Evolutionary conservation across 192 early-diverging fungal species (phyloP).

Genomic region (Coemansia sp.): DNA sequence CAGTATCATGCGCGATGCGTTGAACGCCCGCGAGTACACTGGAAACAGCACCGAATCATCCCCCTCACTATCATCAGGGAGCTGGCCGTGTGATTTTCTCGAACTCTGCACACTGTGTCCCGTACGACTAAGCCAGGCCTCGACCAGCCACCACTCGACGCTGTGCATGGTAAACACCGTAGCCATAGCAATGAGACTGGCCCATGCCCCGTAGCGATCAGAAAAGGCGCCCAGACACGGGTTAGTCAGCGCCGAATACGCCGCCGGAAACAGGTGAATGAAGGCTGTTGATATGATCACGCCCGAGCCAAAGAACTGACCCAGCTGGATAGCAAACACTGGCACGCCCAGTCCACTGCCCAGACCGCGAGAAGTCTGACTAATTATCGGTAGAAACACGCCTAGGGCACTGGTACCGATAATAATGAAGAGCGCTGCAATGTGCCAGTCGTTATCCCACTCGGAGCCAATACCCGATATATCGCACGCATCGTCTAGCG

Average conservation of each 20-base stretch:
- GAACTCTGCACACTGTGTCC: not conserved
- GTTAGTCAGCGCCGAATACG: conserved; percentile 53
- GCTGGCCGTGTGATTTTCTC: not conserved
- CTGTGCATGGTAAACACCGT: conserved; percentile 62
- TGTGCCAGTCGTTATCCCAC: conserved; percentile 52
- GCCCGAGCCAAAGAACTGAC: conserved; percentile 64
- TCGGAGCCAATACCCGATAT: conserved; percentile 4
- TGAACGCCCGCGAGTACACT: conserved; percentile 15
- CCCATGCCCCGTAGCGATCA: conserved; percentile 53
- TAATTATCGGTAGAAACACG: conserved; percentile 52
- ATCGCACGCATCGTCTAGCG: conserved; percentile 11
- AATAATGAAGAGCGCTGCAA: conserved; percentile 58
- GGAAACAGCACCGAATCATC: conserved; percentile 13
- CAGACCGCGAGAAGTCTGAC: conserved; percentile 30
- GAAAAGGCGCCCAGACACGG: conserved; percentile 55
- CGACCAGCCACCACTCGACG: conserved; percentile 57
- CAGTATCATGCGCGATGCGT: conserved; percentile 19
- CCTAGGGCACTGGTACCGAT: conserved; percentile 57
- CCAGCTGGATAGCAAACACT: conserved; percentile 41
- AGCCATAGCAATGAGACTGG: conserved; percentile 59
- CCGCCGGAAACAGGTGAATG: conserved; percentile 69
- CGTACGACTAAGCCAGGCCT: conserved; percentile 20
- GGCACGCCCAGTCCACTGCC: conserved; percentile 23
- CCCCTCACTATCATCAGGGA: not conserved
- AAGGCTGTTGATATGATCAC: conserved; percentile 71